Evolutionary conservation across 2,329 filamentous ascomycete genomes (phyloP), one percentile per base, ranked within the genome.

Genomic region (Diplocarpon rosae): DNA sequence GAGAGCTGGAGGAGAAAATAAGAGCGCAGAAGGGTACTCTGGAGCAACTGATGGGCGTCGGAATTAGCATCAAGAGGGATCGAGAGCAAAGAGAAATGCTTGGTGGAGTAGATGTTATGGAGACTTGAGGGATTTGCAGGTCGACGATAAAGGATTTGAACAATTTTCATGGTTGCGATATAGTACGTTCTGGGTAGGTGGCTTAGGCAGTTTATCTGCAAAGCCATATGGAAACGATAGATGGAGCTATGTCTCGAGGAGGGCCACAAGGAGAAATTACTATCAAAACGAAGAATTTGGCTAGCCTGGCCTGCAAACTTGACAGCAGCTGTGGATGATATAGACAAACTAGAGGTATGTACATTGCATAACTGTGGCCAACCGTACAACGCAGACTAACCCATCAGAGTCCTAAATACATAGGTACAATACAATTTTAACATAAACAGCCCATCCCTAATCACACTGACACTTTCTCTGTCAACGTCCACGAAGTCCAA

Each of bases 1-100:
- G 57, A 31, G 72, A 77, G 54, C 67, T 89, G 37, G 78, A 87
- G 65, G 70, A 68, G 37, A 70, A 73, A 57, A 80, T 87, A 35
- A 63, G 63, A 54, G 67, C 66, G 58, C 82, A 89, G 68, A 75
- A 71, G 44, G 69, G 68, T 31, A 69, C 80, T 51, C 63, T 86
- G 45, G 67, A 64, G 44, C 62, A 62, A 42, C 61, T 85, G 57
- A 68, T 71, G 48, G 71, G 72, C 27, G 67, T 72, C 35, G 73
- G 74, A 0, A 53, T 63, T 9, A 55, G 57, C 48, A 66, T 70
- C 48, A 58, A 59, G 61, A 63, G 38, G 56, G 65, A 48, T 58
- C 54, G 50, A 52, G 58, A 56, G 30, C 60, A 50, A 39, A 59
- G 54, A 33, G 56, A 58, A 41, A 47, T 54, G 33, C 60, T 58